Evolutionary conservation across 176 grass and related monocot species (phyloP).

Genomic region (Poa pratensis): DNA sequence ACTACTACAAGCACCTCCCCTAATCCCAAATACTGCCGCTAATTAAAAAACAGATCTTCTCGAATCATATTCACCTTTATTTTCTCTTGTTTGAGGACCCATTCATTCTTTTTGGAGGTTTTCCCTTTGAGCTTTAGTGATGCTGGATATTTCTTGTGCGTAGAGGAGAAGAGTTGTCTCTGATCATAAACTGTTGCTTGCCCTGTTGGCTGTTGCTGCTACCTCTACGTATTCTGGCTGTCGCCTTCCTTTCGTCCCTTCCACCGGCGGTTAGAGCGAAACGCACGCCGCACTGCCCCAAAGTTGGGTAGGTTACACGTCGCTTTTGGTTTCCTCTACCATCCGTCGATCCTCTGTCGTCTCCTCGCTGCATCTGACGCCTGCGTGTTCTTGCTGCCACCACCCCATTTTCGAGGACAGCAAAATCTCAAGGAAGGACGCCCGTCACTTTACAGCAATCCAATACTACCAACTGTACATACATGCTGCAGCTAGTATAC

Average conservation of each 20-base stretch:
- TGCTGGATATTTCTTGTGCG: not conserved
- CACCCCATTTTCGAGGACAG: no score
- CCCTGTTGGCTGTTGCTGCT: not conserved
- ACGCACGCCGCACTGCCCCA: not conserved
- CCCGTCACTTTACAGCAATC: not conserved
- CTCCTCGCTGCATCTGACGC: conserved; percentile 36
- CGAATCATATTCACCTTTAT: not conserved
- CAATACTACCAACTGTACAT: not conserved
- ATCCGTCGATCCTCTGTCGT: not conserved
- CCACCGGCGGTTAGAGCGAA: not conserved
- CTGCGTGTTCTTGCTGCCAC: not conserved
- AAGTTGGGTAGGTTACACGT: conserved; percentile 47
- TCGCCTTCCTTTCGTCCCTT: not conserved
- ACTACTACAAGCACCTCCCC: conserved; percentile 15
- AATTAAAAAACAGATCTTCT: not conserved
- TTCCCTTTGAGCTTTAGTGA: not conserved
- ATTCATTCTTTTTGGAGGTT: no score
- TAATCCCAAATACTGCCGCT: conserved; percentile 9
- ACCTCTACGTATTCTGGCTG: conserved; percentile 15
- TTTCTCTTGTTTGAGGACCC: not conserved
- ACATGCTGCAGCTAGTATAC: not conserved
- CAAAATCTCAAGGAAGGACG: not conserved
- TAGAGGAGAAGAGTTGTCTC: not conserved
- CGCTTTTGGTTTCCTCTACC: conserved; percentile 44
- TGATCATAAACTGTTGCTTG: not conserved